A percentile compares a stretch with the other conserved stretches of the same genome.
phyloP scores from a whole-genome alignment of 1,284 basidiomycete genomes.

The Testicularia cyperi region DNA sequence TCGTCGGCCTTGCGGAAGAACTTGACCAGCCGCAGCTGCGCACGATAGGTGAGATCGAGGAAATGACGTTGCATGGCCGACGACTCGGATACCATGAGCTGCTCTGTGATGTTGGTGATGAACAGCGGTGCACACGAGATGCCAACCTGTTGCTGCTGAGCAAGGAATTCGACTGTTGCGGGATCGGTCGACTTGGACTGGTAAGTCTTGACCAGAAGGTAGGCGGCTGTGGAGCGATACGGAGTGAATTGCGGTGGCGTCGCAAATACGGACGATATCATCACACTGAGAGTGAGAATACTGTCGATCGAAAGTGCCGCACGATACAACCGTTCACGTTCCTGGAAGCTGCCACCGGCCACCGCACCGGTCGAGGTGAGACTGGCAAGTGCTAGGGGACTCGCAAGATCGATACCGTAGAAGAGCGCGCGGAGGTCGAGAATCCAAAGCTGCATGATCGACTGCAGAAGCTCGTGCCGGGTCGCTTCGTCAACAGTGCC shows the following conservation, averaged over 20 bases:
- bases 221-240: slow-evolving; percentile 4
- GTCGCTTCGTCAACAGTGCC: slow-evolving; percentile 43
- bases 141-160: slow-evolving; percentile 10
- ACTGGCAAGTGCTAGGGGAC: slow-evolving; percentile 5
- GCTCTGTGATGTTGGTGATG: slow-evolving; percentile 30
- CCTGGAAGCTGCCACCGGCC: too few species aligned
- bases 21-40: slow-evolving; percentile 14
- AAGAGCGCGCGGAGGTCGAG: slow-evolving; percentile 34
- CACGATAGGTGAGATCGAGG: slow-evolving; percentile 22
- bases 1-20: slow-evolving; percentile 20
- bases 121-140: slow-evolving; percentile 31
- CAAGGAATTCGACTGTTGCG: slow-evolving; percentile 13
- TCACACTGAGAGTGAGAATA: slow-evolving; percentile 23
- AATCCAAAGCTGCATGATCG: slow-evolving; percentile 48
- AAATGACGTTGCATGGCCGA: slow-evolving; percentile 40
- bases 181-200: slow-evolving; percentile 10
- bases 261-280: slow-evolving; percentile 14
- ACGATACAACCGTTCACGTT: slow-evolving; percentile 27
- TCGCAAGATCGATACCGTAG: slow-evolving; percentile 20
- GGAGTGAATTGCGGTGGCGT: slow-evolving; percentile 23
- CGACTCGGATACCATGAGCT: slow-evolving; percentile 23
- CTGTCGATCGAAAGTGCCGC: slow-evolving; percentile 38
- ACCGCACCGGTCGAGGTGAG: slow-evolving; percentile 5
- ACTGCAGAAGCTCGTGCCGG: slow-evolving; percentile 40
- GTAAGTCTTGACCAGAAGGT: slow-evolving; percentile 3